A percentile compares a stretch with the other conserved stretches of the same genome.
phyloP scores from a whole-genome alignment of 2,329 filamentous ascomycete species.

The Hortaea werneckii region DNA sequence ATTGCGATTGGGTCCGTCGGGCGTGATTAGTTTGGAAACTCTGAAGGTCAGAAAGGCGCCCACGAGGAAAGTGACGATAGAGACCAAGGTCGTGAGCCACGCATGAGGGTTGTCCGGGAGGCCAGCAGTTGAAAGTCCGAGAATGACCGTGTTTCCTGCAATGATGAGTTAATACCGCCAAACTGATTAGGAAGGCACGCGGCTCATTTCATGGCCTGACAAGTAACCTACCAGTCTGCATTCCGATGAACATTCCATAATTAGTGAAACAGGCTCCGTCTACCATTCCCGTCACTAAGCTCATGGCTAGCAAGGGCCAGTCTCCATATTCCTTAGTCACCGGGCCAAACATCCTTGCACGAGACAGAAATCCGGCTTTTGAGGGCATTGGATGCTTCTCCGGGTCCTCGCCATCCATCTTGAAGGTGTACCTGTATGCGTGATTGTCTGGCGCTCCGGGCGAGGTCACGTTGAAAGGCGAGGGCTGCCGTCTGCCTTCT shows the following conservation, averaged over 20 bases:
- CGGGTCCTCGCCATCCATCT: conserved; percentile 3
- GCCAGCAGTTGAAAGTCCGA: conserved; percentile 47
- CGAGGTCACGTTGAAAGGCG: conserved; percentile 2
- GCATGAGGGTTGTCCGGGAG: conserved; percentile 43
- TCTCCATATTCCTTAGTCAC: conserved; percentile 23
- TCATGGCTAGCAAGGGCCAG: conserved; percentile 30
- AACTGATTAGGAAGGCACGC: neutral
- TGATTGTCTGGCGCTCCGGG: conserved; percentile 4
- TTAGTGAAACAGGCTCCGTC: conserved; percentile 40
- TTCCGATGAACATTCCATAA: conserved; percentile 41
- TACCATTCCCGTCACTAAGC: conserved; percentile 37
- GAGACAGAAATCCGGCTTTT: conserved; percentile 15
- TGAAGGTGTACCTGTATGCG: conserved; percentile 3
- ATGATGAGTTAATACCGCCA: neutral
- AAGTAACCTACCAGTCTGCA: conserved; percentile 38
- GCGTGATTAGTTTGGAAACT: conserved; percentile 31
- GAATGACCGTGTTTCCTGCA: conserved; percentile 52
- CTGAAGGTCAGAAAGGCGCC: conserved; percentile 39
- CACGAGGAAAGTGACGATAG: conserved; percentile 43
- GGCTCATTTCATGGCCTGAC: neutral
- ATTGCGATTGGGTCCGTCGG: conserved; percentile 23
- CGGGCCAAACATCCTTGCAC: conserved; percentile 17
- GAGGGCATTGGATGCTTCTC: conserved; percentile 7
- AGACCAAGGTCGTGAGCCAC: conserved; percentile 45
- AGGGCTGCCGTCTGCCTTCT: neutral